Base-by-base conservation (phyloP, 2,329 filamentous ascomycete species). In the Talaromyces amestolkiae region DNA sequence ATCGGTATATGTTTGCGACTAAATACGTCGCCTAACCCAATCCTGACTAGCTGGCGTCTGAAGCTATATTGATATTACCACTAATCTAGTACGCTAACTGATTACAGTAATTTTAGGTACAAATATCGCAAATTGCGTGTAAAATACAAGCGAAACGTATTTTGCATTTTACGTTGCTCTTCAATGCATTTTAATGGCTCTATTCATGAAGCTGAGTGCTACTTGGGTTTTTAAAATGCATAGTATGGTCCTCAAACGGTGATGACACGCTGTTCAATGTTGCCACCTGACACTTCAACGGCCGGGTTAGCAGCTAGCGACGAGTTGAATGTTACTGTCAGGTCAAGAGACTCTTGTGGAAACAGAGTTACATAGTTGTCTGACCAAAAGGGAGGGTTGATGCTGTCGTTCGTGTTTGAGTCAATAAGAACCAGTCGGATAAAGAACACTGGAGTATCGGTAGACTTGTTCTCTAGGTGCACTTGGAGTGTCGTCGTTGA, bases 331-430 rank as follows among this genome's bases (percentile, higher is more conserved):
- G 66, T 58, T 41, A 82, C 78, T 1, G 70, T 69, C 59, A 85
- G 22, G 9, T 72, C 74, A 6, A 86, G 53, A 61, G 75, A 82
- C 76, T 89, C 87, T 0, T 76, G 73, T 0, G 86, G 85, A 80
- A 83, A 87, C 10, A 89, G 73, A 1, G 86, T 88, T 13, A 89
- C 76, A 67, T 89, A 89, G 66, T 89, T 89, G 67, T 89, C 86
- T 0, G 82, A 83, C 86, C 87, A 89, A 22, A 78, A 76, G 0
- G 86, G 80, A 0, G 86, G 84, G 4, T 81, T 68, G 0, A 87
- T 77, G 60, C 86, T 84, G 0, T 75, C 68, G 0, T 80, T 80
- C 0, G 65, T 68, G 0, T 72, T 66, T 2, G 63, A 67, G 66
- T 86, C 79, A 0, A 86, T 77, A 1, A 87, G 71, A 54, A 81